These are phyloP conservation scores for Pseudomonodictys pantanalensis DNA, from an alignment of 495 filamentous ascomycete species.

Conservation along the genomic window DNA sequence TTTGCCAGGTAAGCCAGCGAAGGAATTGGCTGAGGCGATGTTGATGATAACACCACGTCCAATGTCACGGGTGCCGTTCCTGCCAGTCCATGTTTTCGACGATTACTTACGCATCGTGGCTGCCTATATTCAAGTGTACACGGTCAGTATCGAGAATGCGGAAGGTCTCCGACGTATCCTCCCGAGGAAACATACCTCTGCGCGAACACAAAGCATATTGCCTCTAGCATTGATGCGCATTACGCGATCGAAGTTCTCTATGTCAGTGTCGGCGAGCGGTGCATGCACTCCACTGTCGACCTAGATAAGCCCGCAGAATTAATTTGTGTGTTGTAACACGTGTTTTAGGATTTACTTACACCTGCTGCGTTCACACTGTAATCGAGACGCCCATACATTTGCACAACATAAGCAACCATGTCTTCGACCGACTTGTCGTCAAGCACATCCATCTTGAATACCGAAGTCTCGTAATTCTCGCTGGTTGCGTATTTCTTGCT, in stretches of 20 bases:
- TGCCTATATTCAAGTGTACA: no score
- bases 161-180: no score
- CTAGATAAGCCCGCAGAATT: not conserved
- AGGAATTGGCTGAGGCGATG: conserved; percentile 11
- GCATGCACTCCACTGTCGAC: conserved; percentile 3
- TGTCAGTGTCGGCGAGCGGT: conserved; percentile 12
- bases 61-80: conserved; percentile 8
- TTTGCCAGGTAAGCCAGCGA: conserved; percentile 7
- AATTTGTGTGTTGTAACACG: not conserved
- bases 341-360: not conserved
- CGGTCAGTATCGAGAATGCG: no score
- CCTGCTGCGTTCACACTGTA: conserved; percentile 21
- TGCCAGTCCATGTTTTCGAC: conserved; percentile 4
- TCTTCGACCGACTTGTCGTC: conserved; percentile 12
- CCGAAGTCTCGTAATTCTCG: conserved; percentile 2
- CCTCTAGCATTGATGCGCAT: conserved; percentile 12
- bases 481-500: conserved; percentile 13
- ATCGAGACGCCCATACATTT: conserved; percentile 17
- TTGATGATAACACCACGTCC: conserved; percentile 11
- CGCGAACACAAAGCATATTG: conserved; percentile 13
- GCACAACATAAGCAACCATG: conserved; percentile 12
- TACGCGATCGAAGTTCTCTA: conserved; percentile 17
- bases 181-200: no score
- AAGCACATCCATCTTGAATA: conserved; percentile 12
- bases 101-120: conserved; percentile 8